Percentiles rank a stretch among this genome's conserved stretches.
phyloP scores from a whole-genome alignment of 192 early-diverging fungal genomes.

The Piromyces finnis region DNA sequence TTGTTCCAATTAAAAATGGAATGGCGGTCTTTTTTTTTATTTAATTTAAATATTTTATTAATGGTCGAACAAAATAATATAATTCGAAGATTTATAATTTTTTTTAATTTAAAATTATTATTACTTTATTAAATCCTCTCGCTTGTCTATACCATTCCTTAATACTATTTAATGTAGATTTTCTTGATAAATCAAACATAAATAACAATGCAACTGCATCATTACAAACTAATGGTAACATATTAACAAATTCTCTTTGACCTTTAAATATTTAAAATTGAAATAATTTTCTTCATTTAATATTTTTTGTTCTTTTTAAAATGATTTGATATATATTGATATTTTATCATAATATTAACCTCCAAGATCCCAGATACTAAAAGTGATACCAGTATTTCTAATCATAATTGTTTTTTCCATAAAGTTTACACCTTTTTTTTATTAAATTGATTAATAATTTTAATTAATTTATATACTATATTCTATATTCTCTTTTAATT shows the following conservation, averaged over 20 bases:
- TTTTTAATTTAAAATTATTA: not conserved
- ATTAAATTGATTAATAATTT: too few relatives aligned
- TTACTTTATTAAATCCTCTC: conserved; percentile 80
- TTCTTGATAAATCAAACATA: conserved; percentile 87
- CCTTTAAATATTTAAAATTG: conserved; percentile 14
- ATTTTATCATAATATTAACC: conserved; percentile 45
- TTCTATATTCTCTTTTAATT: too few relatives aligned
- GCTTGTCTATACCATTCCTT: conserved; percentile 96
- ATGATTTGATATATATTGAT: too few relatives aligned
- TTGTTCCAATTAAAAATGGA: conserved; percentile 87
- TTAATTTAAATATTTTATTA: too few relatives aligned
- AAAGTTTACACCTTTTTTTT: conserved; percentile 65
- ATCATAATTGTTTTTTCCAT: conserved; percentile 91
- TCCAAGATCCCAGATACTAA: conserved; percentile 95
- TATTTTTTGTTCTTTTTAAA: too few relatives aligned
- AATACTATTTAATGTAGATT: conserved; percentile 77
- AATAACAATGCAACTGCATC: conserved; percentile 90
- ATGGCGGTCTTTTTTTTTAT: conserved; percentile 77
- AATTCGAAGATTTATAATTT: not conserved
- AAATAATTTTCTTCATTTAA: too few relatives aligned
- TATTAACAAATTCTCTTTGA: conserved; percentile 90
- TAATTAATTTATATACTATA: too few relatives aligned
- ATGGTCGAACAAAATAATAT: not conserved
- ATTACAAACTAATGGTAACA: conserved; percentile 92
- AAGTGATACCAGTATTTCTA: conserved; percentile 79